Base-by-base conservation (phyloP, 108 stramenopile genomes). In the Nitzschia sp. region DNA sequence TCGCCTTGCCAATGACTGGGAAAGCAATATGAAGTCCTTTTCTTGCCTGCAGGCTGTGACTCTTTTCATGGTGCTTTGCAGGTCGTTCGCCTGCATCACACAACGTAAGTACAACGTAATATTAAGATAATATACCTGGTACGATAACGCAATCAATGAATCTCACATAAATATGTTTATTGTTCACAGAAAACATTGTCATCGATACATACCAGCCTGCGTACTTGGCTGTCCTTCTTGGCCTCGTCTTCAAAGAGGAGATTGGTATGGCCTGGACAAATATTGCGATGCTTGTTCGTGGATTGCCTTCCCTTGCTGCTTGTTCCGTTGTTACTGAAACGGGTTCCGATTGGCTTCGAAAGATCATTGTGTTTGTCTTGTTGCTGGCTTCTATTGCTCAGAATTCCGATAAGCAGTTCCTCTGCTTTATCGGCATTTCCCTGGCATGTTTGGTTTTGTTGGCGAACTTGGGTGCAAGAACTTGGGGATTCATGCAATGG, bases 391-490 rank as follows among this genome's bases (percentile, higher is more conserved):
- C 72, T 27, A 74, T 77, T 26, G 68, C 65, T 19, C 66, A 73
- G 0, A 77, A 64, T 17, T 27, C 55, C 32, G 61, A 45, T 46
- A 79, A 82, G 60, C 58, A 36, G 38, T 68, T 70, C 33, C 47
- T 78, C 13, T 82, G 85, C 2, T 27, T 86, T 2, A 53, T 60
- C 35, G 90, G 90, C 34, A 77, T 91, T 33, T 61, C 57, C 2
- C 24, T 84, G 58, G 66, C 77, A n/a, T 82, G 83, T 59, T 26
- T 42, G 1, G 46, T 86, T 13, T 46, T 91, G 26, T 65, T 80
- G 53, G 86, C 87, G 19, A 91, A 91, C 66, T 61, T 91, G 35
- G 90, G 90, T 42, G 58, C 90, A 5, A 75, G 83, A 30, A 85
- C 87, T 2, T 91, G 90, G 90, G 36, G 68, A 33, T 80, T 77